A percentile compares a stretch with the other conserved stretches of the same genome.
Conservation (phyloP, 2,329 filamentous ascomycete species). For the Myriosclerotinia duriaeana region DNA sequence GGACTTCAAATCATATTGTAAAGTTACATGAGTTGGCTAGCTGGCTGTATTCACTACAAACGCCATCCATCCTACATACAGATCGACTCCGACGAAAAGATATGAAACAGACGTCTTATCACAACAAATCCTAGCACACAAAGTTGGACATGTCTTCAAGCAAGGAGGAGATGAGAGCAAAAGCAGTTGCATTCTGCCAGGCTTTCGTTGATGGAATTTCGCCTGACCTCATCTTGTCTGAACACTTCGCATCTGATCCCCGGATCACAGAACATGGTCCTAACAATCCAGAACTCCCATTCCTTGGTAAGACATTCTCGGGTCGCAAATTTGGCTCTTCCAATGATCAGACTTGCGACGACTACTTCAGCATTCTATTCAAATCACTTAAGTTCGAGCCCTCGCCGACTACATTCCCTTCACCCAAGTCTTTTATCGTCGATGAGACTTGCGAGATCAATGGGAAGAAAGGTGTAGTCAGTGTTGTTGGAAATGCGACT, state of each 20-base stretch:
- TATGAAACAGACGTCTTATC: neutral
- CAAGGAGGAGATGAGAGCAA: neutral
- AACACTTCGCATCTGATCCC: conserved; percentile 22
- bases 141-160: neutral
- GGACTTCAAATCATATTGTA: neutral
- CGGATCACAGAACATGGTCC: conserved; percentile 47
- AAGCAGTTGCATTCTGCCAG: conserved; percentile 22
- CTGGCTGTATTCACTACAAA: neutral
- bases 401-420: conserved; percentile 18
- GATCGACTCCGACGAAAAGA: neutral
- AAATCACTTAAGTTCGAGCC: conserved; percentile 34
- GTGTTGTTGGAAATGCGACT: conserved; percentile 41
- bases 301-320: conserved; percentile 43
- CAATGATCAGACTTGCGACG: conserved; percentile 39
- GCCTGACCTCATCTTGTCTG: conserved; percentile 15
- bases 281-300: conserved; percentile 41
- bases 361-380: conserved; percentile 43
- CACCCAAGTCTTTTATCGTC: conserved; percentile 34
- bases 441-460: conserved; percentile 36
- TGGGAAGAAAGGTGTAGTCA: conserved; percentile 38
- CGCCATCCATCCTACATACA: neutral
- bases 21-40: neutral
- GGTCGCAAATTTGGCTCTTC: conserved; percentile 21
- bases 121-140: neutral
- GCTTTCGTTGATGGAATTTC: conserved; percentile 12